Base-by-base conservation (phyloP, 192 early-diverging fungal species). In the Coemansia sp. region DNA sequence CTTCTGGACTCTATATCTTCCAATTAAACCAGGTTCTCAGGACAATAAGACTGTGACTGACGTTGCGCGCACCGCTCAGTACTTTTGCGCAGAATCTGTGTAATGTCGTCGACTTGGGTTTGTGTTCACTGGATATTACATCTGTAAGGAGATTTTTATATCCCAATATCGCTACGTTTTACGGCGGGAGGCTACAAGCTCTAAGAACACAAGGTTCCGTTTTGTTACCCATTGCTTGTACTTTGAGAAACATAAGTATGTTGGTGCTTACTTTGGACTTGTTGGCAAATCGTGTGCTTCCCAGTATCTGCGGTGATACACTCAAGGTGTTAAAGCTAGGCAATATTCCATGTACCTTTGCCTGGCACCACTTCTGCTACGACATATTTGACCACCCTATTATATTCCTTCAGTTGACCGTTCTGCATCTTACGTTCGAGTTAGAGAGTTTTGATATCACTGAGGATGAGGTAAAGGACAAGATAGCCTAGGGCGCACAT, bases 331-430 rank as follows among this genome's bases (percentile, higher is more conserved):
- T 58, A n/a, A 58, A 9, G 12, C 55, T 34, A 2, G 4, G 34
- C 5, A 15, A 34, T 32, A 13, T 34, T 29, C 55, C 55, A 6
- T 31, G 5, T 6, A 34, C 34, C 27, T 58, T 58, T 58, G 55
- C 55, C 24, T 58, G 55, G 55, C 55, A 34, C 29, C 31, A 34
- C 15, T 58, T 58, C 17, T 31, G 55, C 31, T 58, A 58, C 31
- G 55, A 58, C 17, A 2, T 34, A 7, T 58, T n/a, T 34, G 27
- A 0, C 24, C 31, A 15, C 2, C 55, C 55, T 34, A 58, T 58
- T 27, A 10, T 58, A 11, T 58, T 58, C 11, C 13, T 4, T 2
- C 29, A n/a, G 17, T 29, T 58, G 13, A 34, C 24, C 17, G 17
- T 34, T 32, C 13, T 58, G 5, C 15, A 5, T 9, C 15, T 58